phyloP scores from a whole-genome alignment of 306 rosid species.

The Corylus americana region DNA sequence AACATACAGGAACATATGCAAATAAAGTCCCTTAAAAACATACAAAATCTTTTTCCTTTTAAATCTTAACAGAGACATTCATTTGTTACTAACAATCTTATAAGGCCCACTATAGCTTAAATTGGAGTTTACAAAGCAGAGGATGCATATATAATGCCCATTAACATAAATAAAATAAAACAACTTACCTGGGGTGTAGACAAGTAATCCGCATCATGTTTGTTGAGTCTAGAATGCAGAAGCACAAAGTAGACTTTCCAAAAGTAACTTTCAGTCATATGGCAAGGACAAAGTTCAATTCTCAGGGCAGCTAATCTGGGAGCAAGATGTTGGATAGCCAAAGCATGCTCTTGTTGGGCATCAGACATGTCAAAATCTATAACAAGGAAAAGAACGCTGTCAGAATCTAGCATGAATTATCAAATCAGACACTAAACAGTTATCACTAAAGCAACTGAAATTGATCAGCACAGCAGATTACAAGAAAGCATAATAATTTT shows the following conservation, averaged over 20 bases:
- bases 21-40: not conserved
- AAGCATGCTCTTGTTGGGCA: conserved; percentile 71
- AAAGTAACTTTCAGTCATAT: conserved; percentile 90
- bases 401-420: conserved; percentile 29
- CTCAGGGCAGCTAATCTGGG: conserved; percentile 96
- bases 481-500: not conserved
- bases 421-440: not conserved
- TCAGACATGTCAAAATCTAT: conserved; percentile 86
- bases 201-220: conserved; percentile 76
- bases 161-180: not conserved
- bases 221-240: conserved; percentile 84
- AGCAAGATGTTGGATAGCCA: conserved; percentile 66
- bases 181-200: conserved; percentile 75
- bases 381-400: conserved; percentile 27
- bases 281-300: conserved; percentile 90
- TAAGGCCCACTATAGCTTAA: not conserved
- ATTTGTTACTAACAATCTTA: not conserved
- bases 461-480: conserved; percentile 3
- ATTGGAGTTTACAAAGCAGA: not conserved
- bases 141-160: not conserved
- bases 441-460: not conserved
- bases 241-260: conserved; percentile 98
- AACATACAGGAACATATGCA: not conserved
- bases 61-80: not conserved
- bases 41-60: not conserved